Conservation (phyloP, 108 stramenopile genomes). For the Cyclotella choctawhatcheeana region DNA sequence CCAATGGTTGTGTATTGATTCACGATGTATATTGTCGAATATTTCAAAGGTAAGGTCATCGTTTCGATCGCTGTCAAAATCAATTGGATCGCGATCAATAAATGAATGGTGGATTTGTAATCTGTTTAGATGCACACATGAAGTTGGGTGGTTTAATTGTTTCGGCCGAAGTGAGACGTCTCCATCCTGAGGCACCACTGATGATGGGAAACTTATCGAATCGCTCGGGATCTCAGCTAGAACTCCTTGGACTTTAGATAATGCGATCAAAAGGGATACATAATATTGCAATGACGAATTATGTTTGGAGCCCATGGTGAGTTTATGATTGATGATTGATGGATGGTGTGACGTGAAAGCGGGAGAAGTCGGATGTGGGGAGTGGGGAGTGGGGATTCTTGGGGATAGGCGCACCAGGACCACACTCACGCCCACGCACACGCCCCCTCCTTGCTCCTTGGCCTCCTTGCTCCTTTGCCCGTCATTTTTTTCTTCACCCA, state of each 20-base stretch:
- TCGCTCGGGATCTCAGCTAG: neutral
- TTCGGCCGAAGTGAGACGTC: slow-evolving; percentile 2
- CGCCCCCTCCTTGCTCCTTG: too few species aligned
- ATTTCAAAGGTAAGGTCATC: neutral
- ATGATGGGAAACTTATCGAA: neutral
- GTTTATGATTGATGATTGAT: too few species aligned
- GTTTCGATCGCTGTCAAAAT: neutral
- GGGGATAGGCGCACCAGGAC: too few species aligned
- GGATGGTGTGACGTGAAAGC: too few species aligned
- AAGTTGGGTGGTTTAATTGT: neutral
- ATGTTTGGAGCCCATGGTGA: too few species aligned
- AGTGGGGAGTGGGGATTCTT: too few species aligned
- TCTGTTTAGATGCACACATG: neutral
- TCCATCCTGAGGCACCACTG: neutral
- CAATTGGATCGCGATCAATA: slow-evolving; percentile 30
- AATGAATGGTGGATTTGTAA: neutral
- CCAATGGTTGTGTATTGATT: slow-evolving; percentile 4
- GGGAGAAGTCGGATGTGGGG: too few species aligned
- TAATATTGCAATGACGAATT: too few species aligned
- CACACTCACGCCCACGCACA: too few species aligned
- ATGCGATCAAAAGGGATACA: too few species aligned
- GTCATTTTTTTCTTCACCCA: too few species aligned
- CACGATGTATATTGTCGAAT: slow-evolving; percentile 6
- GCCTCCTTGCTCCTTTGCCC: too few species aligned
- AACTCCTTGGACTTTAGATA: neutral